Conservation (phyloP, 1,284 basidiomycete species). For the Ceratobasidium sp. region DNA sequence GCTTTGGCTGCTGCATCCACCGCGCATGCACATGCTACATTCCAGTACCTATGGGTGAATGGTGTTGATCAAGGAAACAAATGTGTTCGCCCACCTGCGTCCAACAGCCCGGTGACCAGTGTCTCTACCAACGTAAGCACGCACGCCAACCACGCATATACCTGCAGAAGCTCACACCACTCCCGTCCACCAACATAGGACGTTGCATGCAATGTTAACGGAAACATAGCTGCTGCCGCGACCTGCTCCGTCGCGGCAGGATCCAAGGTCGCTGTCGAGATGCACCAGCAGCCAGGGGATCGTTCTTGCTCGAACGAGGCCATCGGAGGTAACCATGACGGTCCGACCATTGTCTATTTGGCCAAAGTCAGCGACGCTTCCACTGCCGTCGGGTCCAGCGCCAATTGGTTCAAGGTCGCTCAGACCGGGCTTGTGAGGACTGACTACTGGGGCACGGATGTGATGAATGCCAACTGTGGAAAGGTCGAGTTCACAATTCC, state of each 20-base stretch:
- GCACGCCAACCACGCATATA: not conserved
- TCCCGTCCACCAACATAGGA: not conserved
- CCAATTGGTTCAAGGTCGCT: conserved; percentile 48
- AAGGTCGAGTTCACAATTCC: conserved; percentile 66
- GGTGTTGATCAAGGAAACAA: conserved; percentile 31
- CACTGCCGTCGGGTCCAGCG: conserved; percentile 41
- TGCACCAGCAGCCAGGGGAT: conserved; percentile 48
- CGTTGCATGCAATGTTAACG: conserved; percentile 45
- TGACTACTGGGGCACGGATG: conserved; percentile 43
- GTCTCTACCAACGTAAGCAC: conserved; percentile 24
- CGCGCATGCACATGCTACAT: conserved; percentile 45
- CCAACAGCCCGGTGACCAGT: conserved; percentile 42
- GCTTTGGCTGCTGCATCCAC: conserved; percentile 36
- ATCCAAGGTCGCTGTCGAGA: conserved; percentile 46
- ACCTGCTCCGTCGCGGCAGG: conserved; percentile 45
- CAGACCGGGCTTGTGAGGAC: conserved; percentile 43
- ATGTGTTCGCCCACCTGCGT: conserved; percentile 39
- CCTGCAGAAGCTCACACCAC: not conserved
- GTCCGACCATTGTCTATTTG: conserved; percentile 44
- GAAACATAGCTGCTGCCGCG: conserved; percentile 32
- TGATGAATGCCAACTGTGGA: conserved; percentile 58
- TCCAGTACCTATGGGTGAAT: conserved; percentile 45
- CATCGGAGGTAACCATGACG: conserved; percentile 47
- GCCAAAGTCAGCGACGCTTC: conserved; percentile 46
- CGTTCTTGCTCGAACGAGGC: conserved; percentile 46